Evolutionary conservation across 1,284 basidiomycete species (phyloP).

Genomic region (Ustilago trichophora): DNA sequence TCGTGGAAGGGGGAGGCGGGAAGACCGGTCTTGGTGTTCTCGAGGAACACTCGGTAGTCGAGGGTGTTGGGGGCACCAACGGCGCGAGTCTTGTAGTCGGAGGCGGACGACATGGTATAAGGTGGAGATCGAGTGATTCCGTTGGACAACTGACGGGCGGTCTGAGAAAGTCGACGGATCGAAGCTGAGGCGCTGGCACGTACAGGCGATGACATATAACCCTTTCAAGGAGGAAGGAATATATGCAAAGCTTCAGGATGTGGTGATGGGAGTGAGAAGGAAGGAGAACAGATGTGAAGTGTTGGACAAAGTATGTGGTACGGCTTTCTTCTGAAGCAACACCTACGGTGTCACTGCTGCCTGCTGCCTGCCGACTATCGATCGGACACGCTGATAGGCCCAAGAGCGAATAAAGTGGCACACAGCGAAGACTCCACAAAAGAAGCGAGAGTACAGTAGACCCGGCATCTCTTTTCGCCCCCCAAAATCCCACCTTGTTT

Average conservation of each 20-base stretch:
- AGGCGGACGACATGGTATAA: slow-evolving; percentile 44
- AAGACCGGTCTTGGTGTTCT: slow-evolving; percentile 68
- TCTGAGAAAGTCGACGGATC: slow-evolving; percentile 55
- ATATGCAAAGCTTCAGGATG: no score
- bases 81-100: slow-evolving; percentile 76
- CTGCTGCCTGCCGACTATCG: no score
- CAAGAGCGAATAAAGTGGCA: no score
- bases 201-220: slow-evolving; percentile 41
- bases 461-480: not conserved
- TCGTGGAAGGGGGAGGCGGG: slow-evolving; percentile 66
- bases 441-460: no score
- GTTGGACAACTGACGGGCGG: slow-evolving; percentile 50
- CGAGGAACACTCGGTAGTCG: slow-evolving; percentile 93
- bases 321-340: no score
- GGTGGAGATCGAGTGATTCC: not conserved
- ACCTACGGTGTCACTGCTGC: no score
- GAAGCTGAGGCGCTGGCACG: slow-evolving; percentile 21
- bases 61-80: slow-evolving; percentile 90
- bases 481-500: no score
- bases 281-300: no score
- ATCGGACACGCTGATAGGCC: no score
- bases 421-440: no score
- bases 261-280: no score
- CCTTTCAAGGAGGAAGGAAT: not conserved
- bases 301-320: no score